Percentiles rank a stretch among this genome's conserved stretches.
Evolutionary conservation across 192 early-diverging fungal species (phyloP).

Genomic region (Coemansia pectinata): DNA sequence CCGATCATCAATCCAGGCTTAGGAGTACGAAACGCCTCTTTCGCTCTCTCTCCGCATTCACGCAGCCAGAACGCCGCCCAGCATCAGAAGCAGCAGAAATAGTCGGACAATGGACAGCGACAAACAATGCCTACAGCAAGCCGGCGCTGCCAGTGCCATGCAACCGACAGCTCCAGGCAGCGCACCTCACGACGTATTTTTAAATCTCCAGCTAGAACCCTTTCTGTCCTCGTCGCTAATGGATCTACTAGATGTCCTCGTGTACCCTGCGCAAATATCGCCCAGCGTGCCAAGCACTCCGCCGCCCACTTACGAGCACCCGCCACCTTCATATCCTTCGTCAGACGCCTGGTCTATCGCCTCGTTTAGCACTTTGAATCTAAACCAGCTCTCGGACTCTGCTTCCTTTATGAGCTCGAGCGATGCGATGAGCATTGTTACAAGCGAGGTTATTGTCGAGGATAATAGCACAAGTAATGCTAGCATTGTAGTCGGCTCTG

Average conservation of each 20-base stretch:
- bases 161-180: constrained; percentile 26
- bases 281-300: constrained; percentile 51
- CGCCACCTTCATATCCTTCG: constrained; percentile 51
- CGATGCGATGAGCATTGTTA: constrained; percentile 28
- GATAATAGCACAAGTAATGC: constrained; percentile 4
- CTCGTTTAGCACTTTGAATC: constrained; percentile 32
- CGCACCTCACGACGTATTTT: constrained; percentile 37
- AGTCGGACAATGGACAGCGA: constrained; percentile 29
- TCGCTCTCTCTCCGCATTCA: not conserved
- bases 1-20: not conserved
- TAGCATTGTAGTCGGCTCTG: not conserved
- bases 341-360: constrained; percentile 21
- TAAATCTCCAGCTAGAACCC: constrained; percentile 49
- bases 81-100: not conserved
- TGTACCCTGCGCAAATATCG: constrained; percentile 29
- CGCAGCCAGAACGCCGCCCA: constrained; percentile 4
- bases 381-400: constrained; percentile 14
- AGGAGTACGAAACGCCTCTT: not conserved
- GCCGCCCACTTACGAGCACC: constrained; percentile 49
- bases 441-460: constrained; percentile 15
- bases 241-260: constrained; percentile 43
- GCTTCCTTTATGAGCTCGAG: constrained; percentile 14
- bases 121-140: constrained; percentile 37
- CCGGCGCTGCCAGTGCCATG: constrained; percentile 17
- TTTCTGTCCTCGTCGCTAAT: constrained; percentile 50